phyloP scores from a whole-genome alignment of 768 basidiomycete species.

The Mycena leptocephala region DNA sequence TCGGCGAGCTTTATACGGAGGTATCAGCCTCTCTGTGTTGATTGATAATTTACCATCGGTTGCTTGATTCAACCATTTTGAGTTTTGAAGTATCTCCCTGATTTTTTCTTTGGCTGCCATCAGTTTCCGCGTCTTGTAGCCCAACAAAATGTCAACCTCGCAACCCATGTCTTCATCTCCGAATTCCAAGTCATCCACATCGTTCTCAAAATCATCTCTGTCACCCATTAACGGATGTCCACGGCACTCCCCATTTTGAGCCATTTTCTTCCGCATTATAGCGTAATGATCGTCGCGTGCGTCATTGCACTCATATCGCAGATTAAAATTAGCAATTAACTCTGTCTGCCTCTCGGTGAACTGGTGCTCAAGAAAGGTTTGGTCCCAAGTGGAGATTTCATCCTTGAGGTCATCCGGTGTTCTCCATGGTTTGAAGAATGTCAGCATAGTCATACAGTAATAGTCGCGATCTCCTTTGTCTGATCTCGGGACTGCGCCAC shows the following conservation, averaged over 20 bases:
- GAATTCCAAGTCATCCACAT: not conserved
- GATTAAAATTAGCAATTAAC: too few relatives aligned
- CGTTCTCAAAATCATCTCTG: not conserved
- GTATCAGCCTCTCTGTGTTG: not conserved
- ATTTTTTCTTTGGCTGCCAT: not conserved
- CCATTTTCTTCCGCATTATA: too few relatives aligned
- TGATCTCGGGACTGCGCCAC: too few relatives aligned
- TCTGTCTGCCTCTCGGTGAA: too few relatives aligned
- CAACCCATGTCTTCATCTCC: not conserved
- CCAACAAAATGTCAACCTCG: not conserved
- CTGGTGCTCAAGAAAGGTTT: too few relatives aligned
- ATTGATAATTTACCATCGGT: not conserved
- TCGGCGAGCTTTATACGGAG: not conserved
- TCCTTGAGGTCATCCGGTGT: too few relatives aligned
- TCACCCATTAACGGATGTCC: not conserved
- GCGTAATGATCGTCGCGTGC: too few relatives aligned
- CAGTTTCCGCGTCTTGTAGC: not conserved
- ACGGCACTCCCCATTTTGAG: not conserved
- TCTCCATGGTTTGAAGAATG: too few relatives aligned
- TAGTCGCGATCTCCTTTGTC: too few relatives aligned
- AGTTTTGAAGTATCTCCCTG: not conserved
- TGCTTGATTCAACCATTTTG: not conserved
- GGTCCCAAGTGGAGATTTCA: too few relatives aligned
- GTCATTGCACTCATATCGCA: too few relatives aligned
- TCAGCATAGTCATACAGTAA: too few relatives aligned